phyloP scores from a whole-genome alignment of 192 early-diverging fungal species.

The Podila clonocystis region DNA sequence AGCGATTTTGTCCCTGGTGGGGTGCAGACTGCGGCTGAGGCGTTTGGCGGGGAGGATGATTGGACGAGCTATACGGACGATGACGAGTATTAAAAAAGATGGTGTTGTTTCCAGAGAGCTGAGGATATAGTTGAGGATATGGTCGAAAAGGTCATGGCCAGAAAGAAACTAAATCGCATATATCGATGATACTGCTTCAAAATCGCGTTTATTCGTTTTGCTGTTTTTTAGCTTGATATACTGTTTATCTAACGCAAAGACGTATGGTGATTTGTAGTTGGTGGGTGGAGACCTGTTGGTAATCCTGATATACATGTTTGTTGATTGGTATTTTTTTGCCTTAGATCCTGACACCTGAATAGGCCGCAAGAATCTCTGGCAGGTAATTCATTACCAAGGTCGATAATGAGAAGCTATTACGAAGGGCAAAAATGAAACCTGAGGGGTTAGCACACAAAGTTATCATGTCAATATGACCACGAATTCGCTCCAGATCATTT shows the following conservation, averaged over 20 bases:
- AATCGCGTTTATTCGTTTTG: no score
- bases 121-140: no score
- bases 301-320: no score
- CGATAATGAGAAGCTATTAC: slow-evolving; percentile 22
- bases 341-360: slow-evolving; percentile 25
- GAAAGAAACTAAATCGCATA: no score
- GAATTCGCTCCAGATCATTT: background rate
- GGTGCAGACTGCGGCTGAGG: background rate
- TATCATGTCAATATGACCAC: background rate
- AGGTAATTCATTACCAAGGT: slow-evolving; percentile 40
- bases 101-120: no score
- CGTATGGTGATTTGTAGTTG: no score
- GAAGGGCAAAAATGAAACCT: background rate
- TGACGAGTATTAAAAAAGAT: background rate
- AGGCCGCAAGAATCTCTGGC: slow-evolving; percentile 27
- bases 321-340: no score
- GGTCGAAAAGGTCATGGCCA: no score
- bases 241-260: no score
- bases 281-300: no score
- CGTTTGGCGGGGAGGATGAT: background rate
- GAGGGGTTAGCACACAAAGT: background rate
- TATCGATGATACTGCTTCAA: no score
- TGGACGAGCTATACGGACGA: slow-evolving; percentile 2
- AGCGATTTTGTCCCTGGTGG: slow-evolving; percentile 42
- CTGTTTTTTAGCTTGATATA: no score